Evolutionary conservation across 345 rosid species (phyloP).

Genomic region (Eucalyptus cloeziana): DNA sequence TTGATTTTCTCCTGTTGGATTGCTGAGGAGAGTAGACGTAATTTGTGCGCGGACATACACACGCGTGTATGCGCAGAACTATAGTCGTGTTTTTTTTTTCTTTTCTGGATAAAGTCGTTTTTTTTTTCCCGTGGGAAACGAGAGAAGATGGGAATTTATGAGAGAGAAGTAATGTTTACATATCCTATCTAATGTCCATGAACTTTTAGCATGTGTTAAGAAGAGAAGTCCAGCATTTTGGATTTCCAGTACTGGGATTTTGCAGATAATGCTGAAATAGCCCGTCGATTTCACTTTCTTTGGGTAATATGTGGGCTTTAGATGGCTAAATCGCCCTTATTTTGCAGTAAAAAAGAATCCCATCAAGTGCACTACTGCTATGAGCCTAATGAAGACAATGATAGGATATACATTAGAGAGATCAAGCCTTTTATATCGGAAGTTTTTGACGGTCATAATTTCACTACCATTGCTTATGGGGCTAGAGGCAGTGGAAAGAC

Average conservation of each 20-base stretch:
- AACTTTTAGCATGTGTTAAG: neutral
- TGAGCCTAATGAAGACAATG: conserved; percentile 22
- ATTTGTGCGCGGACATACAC: neutral
- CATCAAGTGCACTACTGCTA: conserved; percentile 47
- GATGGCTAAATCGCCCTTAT: neutral
- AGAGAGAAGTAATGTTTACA: neutral
- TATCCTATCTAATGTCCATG: neutral
- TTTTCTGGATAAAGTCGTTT: neutral
- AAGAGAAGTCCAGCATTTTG: neutral
- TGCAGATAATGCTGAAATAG: neutral
- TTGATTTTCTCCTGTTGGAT: neutral
- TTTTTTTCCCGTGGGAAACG: neutral
- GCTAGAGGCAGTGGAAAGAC: conserved; percentile 65
- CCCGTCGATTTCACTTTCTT: neutral
- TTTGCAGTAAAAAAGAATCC: conserved; percentile 36
- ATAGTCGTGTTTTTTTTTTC: neutral
- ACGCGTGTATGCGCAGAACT: neutral
- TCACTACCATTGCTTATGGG: conserved; percentile 57
- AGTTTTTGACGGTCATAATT: conserved; percentile 43
- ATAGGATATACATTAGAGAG: conserved; percentile 28
- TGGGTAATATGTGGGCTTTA: neutral
- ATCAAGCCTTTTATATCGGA: conserved; percentile 37
- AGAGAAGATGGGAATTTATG: neutral
- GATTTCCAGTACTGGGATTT: neutral
- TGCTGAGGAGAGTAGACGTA: neutral